A percentile compares a stretch with the other conserved stretches of the same genome.
These are phyloP conservation scores for Fusarium pseudograminearum DNA, from an alignment of 2,329 filamentous ascomycete species.

Conservation along the genomic window DNA sequence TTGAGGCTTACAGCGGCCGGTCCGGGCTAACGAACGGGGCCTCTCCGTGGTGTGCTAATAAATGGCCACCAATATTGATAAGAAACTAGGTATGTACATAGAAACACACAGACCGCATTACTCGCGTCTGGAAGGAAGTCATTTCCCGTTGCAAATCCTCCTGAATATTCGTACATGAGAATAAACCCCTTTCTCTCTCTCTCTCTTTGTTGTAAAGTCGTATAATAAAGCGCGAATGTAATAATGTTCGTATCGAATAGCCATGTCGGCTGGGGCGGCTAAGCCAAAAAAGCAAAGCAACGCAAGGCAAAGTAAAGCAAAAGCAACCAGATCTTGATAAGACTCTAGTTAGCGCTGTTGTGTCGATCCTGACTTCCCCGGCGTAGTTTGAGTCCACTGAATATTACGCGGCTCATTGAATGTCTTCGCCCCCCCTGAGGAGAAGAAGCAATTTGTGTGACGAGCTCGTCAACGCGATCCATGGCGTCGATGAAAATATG, in stretches of 20 bases:
- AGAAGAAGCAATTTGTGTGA: conserved; percentile 30
- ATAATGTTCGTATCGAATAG: not conserved
- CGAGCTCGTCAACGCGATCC: conserved; percentile 43
- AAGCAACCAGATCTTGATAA: not conserved
- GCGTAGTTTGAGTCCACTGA: conserved; percentile 37
- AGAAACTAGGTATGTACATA: not conserved
- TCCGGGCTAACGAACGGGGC: conserved; percentile 21
- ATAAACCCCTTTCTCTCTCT: conserved; percentile 7
- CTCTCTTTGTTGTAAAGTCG: conserved; percentile 11
- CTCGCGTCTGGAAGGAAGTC: not conserved
- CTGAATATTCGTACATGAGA: conserved; percentile 18
- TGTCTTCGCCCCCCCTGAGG: conserved; percentile 27
- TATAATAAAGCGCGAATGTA: not conserved
- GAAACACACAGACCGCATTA: conserved; percentile 19
- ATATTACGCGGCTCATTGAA: conserved; percentile 37
- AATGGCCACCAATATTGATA: conserved; percentile 5
- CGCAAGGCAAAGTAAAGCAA: not conserved
- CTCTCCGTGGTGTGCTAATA: not conserved
- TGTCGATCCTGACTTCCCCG: conserved; percentile 31
- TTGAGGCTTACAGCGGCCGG: conserved; percentile 29
- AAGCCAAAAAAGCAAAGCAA: conserved; percentile 3
- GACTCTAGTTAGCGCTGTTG: conserved; percentile 9
- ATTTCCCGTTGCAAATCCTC: conserved; percentile 9
- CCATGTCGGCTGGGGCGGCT: conserved; percentile 5
- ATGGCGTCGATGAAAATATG: conserved; percentile 46